phyloP scores from a whole-genome alignment of 148 eudicot species.

The Vaccinium myrtillus region DNA sequence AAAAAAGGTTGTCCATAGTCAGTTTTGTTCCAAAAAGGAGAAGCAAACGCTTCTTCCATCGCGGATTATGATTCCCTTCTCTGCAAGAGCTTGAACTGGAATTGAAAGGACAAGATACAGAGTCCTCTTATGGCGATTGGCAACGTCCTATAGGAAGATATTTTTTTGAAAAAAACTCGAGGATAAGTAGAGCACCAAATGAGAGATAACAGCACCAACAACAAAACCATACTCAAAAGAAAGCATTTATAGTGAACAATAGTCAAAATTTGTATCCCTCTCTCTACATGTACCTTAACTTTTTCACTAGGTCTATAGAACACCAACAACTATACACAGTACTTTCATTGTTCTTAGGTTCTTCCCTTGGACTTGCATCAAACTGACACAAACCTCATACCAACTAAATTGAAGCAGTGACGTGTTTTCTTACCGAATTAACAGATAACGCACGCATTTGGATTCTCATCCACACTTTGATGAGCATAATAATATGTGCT shows the following conservation, averaged over 20 bases:
- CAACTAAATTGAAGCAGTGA: not conserved
- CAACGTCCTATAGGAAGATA: not conserved
- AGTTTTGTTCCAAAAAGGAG: not conserved
- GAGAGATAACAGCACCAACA: not conserved
- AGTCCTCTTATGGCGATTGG: not conserved
- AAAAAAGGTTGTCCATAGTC: not conserved
- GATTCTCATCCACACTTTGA: conserved; percentile 44
- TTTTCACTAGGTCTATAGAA: not conserved
- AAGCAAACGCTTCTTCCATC: not conserved
- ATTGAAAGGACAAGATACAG: not conserved
- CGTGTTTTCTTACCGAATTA: conserved; percentile 14
- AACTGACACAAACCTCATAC: not conserved
- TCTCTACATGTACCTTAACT: not conserved
- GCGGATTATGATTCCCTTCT: not conserved
- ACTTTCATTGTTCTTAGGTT: not conserved
- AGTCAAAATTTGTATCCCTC: not conserved
- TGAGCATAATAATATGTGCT: conserved; percentile 28
- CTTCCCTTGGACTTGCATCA: not conserved
- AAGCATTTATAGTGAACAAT: not conserved
- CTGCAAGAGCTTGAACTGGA: not conserved
- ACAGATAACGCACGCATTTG: conserved; percentile 40
- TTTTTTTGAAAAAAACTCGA: not conserved
- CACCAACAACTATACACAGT: conserved; percentile 15
- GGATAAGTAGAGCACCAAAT: not conserved
- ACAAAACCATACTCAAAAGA: not conserved